These are phyloP conservation scores for Aspergillus brasiliensis DNA, from an alignment of 2,329 filamentous ascomycete genomes.

Conservation along the genomic window DNA sequence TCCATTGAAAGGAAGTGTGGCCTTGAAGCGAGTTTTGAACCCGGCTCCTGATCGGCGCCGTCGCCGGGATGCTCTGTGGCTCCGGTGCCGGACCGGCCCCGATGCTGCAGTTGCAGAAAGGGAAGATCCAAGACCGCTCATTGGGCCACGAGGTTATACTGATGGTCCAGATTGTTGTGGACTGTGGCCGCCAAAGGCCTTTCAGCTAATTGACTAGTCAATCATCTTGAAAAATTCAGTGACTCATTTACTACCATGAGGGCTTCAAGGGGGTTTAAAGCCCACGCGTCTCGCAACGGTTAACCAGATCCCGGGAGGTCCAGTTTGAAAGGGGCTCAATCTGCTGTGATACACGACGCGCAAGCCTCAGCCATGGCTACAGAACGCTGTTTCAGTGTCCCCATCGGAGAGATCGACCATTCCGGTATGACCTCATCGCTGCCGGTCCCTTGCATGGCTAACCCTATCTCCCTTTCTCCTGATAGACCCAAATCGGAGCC, in stretches of 20 bases:
- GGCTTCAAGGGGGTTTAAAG: neutral
- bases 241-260: no score
- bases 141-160: slow-evolving; percentile 1
- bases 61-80: neutral
- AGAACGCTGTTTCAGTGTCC: neutral
- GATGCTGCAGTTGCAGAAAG: neutral
- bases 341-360: neutral
- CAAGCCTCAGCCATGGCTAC: neutral
- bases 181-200: neutral
- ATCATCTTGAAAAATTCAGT: no score
- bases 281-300: neutral
- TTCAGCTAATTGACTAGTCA: neutral
- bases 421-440: neutral
- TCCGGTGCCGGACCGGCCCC: slow-evolving; percentile 8
- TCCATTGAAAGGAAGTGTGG: neutral
- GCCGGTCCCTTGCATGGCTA: neutral
- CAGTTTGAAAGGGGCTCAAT: neutral
- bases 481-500: neutral
- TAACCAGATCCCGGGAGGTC: no score
- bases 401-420: neutral
- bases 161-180: neutral
- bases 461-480: neutral
- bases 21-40: neutral
- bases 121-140: neutral
- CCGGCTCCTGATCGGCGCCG: slow-evolving; percentile 8